Percentiles rank a stretch among this genome's conserved stretches.
Conservation (phyloP, 1,139 yeast genomes). For the Yamadazyma membranifaciens region DNA sequence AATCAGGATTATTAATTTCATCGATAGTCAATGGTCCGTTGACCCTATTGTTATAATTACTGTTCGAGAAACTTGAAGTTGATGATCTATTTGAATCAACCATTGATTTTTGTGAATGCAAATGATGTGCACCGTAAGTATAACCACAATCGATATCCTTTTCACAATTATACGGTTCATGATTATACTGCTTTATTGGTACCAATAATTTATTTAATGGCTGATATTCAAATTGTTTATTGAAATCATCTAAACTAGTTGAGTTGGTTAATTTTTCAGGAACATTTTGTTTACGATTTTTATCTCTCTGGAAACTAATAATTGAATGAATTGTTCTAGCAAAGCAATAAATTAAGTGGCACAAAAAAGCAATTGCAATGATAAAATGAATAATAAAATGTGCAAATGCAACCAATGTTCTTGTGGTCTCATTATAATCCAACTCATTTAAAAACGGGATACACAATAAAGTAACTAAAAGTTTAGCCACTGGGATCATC, state of each 20-base stretch:
- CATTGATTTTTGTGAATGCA: not conserved
- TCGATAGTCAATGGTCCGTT: not conserved
- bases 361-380: slow-evolving; percentile 35
- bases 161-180: slow-evolving; percentile 1
- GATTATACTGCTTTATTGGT: slow-evolving; percentile 7
- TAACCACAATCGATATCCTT: not conserved
- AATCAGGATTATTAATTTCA: slow-evolving; percentile 9
- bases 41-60: not conserved
- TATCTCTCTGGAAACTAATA: slow-evolving; percentile 11
- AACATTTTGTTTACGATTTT: slow-evolving; percentile 1
- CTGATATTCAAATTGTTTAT: slow-evolving; percentile 32
- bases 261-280: slow-evolving; percentile 8
- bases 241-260: slow-evolving; percentile 23
- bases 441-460: slow-evolving; percentile 39
- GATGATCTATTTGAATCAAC: not conserved
- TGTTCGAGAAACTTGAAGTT: not conserved
- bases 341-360: slow-evolving; percentile 33
- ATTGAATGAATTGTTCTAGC: slow-evolving; percentile 26
- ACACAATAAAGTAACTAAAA: slow-evolving; percentile 38
- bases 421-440: slow-evolving; percentile 28
- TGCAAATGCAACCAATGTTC: slow-evolving; percentile 42
- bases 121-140: not conserved
- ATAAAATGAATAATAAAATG: slow-evolving; percentile 40
- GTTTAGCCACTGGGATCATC: slow-evolving; percentile 35
- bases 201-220: slow-evolving; percentile 19